phyloP scores from a whole-genome alignment of 176 grass and related monocot genomes.

The Themeda triandra region DNA sequence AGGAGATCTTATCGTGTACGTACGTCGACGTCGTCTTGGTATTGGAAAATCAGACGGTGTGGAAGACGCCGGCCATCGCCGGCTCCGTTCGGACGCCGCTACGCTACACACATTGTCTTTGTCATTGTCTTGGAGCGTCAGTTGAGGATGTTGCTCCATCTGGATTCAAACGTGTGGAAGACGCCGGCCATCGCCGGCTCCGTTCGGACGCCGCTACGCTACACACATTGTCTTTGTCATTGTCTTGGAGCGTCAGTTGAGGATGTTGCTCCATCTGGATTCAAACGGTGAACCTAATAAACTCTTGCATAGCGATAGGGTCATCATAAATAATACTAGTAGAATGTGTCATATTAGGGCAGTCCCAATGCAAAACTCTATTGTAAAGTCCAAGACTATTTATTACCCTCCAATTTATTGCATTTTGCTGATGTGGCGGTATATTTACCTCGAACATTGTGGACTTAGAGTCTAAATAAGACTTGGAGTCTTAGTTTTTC shows the following conservation, averaged over 20 bases:
- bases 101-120: background rate
- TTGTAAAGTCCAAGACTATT: too few species aligned
- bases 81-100: slow-evolving; percentile 12
- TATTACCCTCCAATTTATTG: too few species aligned
- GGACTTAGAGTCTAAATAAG: too few species aligned
- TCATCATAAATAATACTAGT: background rate
- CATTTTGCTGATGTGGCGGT: too few species aligned
- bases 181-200: slow-evolving; percentile 18
- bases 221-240: background rate
- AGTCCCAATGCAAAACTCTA: too few species aligned
- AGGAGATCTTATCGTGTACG: background rate
- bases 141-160: slow-evolving; percentile 2
- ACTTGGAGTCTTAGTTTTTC: too few species aligned
- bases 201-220: background rate
- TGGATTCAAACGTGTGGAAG: slow-evolving; percentile 27
- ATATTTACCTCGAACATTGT: too few species aligned
- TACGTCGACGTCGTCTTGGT: background rate
- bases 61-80: slow-evolving; percentile 17
- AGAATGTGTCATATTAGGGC: background rate
- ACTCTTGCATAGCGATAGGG: background rate
- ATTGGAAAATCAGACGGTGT: slow-evolving; percentile 21
- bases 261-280: slow-evolving; percentile 18
- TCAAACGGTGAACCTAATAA: background rate
- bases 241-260: background rate
- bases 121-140: background rate